Conservation (phyloP, 805 yeast species). For the Sugiyamaella smithiae region DNA sequence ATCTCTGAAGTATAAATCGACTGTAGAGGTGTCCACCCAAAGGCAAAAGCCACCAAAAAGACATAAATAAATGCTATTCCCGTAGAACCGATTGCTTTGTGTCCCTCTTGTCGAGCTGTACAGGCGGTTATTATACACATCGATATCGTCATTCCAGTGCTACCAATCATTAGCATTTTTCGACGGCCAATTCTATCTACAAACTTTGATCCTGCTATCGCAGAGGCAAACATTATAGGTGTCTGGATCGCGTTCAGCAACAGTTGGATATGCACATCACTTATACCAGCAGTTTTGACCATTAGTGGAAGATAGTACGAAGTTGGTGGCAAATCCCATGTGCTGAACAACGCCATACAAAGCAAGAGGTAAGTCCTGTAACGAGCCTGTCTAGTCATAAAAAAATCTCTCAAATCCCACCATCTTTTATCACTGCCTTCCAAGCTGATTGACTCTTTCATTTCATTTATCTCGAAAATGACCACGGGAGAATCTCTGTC, state of each 20-base stretch:
- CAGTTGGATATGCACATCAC: slow-evolving; percentile 11
- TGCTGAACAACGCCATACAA: slow-evolving; percentile 8
- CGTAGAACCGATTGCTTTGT: slow-evolving; percentile 22
- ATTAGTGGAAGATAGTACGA: slow-evolving; percentile 18
- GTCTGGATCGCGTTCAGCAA: slow-evolving; percentile 16
- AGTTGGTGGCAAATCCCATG: slow-evolving; percentile 12
- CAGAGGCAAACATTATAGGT: slow-evolving; percentile 12
- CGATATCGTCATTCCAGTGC: slow-evolving; percentile 24
- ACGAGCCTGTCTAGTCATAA: slow-evolving; percentile 9
- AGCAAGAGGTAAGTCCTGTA: slow-evolving; percentile 11
- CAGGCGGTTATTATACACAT: slow-evolving; percentile 20
- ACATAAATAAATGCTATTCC: slow-evolving; percentile 16
- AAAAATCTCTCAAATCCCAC: slow-evolving; percentile 18
- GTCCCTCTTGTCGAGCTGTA: slow-evolving; percentile 10
- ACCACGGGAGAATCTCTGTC: slow-evolving; percentile 11
- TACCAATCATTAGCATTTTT: slow-evolving; percentile 26
- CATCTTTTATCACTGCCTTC: slow-evolving; percentile 14
- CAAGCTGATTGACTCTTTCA: slow-evolving; percentile 1
- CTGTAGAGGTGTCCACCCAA: slow-evolving; percentile 38
- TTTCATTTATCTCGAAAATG: slow-evolving; percentile 10
- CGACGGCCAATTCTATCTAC: slow-evolving; percentile 31
- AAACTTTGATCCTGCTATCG: slow-evolving; percentile 22
- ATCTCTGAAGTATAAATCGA: slow-evolving; percentile 33
- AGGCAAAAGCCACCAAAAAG: slow-evolving; percentile 11
- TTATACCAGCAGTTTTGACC: slow-evolving; percentile 18